These are phyloP conservation scores for Pulveroboletus ravenelii DNA, from an alignment of 768 basidiomycete species.

Conservation along the genomic window DNA sequence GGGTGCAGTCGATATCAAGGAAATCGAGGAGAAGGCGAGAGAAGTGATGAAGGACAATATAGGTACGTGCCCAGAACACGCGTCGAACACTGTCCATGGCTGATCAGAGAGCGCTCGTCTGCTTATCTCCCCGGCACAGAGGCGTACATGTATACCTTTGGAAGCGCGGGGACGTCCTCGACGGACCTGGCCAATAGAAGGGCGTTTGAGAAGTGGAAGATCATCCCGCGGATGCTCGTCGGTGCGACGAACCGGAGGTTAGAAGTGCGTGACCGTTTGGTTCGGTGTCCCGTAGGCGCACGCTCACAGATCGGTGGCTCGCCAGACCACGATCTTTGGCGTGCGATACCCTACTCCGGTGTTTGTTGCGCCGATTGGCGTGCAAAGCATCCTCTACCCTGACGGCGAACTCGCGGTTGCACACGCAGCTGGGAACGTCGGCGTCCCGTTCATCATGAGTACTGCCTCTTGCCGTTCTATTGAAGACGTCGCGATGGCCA, in stretches of 20 bases:
- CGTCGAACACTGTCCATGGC: neutral
- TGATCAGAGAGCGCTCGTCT: neutral
- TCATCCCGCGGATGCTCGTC: conserved; percentile 79
- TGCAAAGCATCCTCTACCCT: conserved; percentile 61
- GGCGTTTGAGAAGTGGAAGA: conserved; percentile 62
- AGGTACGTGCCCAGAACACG: conserved; percentile 34
- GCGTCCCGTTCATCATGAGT: conserved; percentile 70
- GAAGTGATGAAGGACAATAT: conserved; percentile 56
- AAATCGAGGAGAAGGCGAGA: conserved; percentile 63
- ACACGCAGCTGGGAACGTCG: conserved; percentile 55
- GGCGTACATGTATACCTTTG: conserved; percentile 72
- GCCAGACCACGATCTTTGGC: conserved; percentile 67
- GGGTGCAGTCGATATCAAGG: conserved; percentile 57
- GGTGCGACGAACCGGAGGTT: conserved; percentile 53
- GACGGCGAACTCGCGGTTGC: conserved; percentile 73
- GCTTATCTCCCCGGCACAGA: conserved; percentile 30
- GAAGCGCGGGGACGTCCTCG: conserved; percentile 66
- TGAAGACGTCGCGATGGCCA: conserved; percentile 73
- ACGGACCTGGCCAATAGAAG: conserved; percentile 65
- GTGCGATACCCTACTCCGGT: conserved; percentile 57
- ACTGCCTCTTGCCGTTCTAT: conserved; percentile 69
- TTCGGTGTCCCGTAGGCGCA: too few relatives aligned
- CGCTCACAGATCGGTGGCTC: neutral
- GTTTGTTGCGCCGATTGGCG: conserved; percentile 70
- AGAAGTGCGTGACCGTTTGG: conserved; percentile 39